A percentile compares a stretch with the other conserved stretches of the same genome.
Evolutionary conservation across 768 basidiomycete species (phyloP).

Genomic region (Trametes meyenii): DNA sequence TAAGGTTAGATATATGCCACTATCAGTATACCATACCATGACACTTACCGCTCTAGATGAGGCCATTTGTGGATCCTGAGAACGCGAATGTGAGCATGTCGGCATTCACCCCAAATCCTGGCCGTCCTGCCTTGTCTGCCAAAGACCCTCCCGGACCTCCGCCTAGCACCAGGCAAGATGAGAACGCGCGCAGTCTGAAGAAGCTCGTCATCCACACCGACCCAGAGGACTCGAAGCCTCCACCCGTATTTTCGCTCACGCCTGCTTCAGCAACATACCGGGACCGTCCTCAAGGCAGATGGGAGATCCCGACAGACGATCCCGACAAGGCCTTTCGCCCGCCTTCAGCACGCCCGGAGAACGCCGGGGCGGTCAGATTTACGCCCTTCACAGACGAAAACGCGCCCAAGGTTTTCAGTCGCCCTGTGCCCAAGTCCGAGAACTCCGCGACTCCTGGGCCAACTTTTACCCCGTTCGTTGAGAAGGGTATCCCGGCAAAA

Average conservation of each 20-base stretch:
- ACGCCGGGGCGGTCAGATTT: constrained; percentile 27
- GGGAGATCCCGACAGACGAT: constrained; percentile 19
- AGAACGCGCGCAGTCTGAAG: constrained; percentile 17
- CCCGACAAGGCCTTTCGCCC: constrained; percentile 8
- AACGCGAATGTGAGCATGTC: constrained; percentile 47
- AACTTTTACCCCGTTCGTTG: constrained; percentile 44
- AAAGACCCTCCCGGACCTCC: constrained; percentile 42
- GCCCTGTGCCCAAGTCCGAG: constrained; percentile 52
- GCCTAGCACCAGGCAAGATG: constrained; percentile 24
- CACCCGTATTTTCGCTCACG: constrained; percentile 71
- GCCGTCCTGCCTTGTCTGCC: constrained; percentile 49
- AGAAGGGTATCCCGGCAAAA: constrained; percentile 19
- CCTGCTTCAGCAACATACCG: constrained; percentile 37
- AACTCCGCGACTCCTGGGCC: constrained; percentile 32
- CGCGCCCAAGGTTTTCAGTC: constrained; percentile 67
- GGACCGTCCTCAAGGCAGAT: constrained; percentile 15
- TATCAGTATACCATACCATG: neutral
- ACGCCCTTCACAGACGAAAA: constrained; percentile 44
- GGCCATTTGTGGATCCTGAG: constrained; percentile 63
- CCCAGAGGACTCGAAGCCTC: constrained; percentile 14
- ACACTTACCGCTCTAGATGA: constrained; percentile 48
- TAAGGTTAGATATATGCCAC: constrained; percentile 38
- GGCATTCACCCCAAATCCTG: constrained; percentile 34
- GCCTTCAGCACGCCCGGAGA: constrained; percentile 14
- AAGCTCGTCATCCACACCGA: constrained; percentile 16